A percentile compares a stretch with the other conserved stretches of the same genome.
Evolutionary conservation across 768 basidiomycete species (phyloP).

Genomic region (Rhodotorula diobovata): DNA sequence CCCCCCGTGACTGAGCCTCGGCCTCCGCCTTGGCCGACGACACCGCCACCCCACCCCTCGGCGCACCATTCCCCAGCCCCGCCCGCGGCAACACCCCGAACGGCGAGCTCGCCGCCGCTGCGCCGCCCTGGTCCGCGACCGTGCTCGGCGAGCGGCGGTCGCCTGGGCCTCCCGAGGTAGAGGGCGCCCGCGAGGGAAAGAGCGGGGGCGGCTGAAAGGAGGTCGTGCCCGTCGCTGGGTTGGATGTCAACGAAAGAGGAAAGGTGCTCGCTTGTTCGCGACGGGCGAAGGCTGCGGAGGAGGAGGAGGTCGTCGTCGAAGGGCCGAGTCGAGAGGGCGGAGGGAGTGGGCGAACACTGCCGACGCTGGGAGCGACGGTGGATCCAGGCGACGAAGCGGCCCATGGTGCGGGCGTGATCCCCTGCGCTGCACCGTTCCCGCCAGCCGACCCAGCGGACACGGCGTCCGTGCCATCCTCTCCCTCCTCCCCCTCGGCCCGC

Average conservation of each 20-base stretch:
- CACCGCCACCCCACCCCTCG: too few species aligned
- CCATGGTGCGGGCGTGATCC: slow-evolving; percentile 10
- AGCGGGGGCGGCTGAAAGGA: slow-evolving; percentile 16
- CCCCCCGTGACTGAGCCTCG: too few species aligned
- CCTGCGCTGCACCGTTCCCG: too few species aligned
- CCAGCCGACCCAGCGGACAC: too few species aligned
- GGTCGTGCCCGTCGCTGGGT: not conserved
- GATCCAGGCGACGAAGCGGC: not conserved
- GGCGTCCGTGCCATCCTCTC: too few species aligned
- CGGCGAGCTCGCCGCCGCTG: slow-evolving; percentile 26
- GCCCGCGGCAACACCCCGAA: slow-evolving; percentile 19
- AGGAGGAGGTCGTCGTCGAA: not conserved
- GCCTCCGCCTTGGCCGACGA: too few species aligned
- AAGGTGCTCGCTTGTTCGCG: slow-evolving; percentile 1
- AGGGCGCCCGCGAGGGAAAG: slow-evolving; percentile 4
- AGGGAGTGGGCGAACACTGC: not conserved
- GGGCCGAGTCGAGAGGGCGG: not conserved
- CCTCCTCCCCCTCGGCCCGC: slow-evolving; percentile 2
- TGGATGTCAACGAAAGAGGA: not conserved
- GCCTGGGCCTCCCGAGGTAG: not conserved
- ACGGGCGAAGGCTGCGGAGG: not conserved
- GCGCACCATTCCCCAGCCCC: not conserved
- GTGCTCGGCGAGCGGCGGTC: not conserved
- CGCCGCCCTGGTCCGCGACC: slow-evolving; percentile 23
- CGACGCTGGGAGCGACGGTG: too few species aligned